These are phyloP conservation scores for Discostella stelligeroides DNA, from an alignment of 108 stramenopile genomes.

Conservation along the genomic window DNA sequence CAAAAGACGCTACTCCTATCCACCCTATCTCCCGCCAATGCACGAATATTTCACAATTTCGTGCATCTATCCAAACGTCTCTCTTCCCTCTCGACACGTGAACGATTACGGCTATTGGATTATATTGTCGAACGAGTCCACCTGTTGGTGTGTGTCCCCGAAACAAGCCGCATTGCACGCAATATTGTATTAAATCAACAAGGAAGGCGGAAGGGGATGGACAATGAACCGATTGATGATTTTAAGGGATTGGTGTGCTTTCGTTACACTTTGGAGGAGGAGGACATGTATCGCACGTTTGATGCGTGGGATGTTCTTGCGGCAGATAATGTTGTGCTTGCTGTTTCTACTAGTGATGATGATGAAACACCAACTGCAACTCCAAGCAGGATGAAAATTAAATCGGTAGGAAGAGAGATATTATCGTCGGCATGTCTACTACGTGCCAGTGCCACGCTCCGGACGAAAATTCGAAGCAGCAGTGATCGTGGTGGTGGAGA, in stretches of 20 bases:
- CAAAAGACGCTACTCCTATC: slow-evolving; percentile 24
- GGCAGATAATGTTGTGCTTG: slow-evolving; percentile 22
- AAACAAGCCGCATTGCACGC: slow-evolving; percentile 54
- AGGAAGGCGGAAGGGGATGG: slow-evolving; percentile 50
- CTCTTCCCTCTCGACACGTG: slow-evolving; percentile 24
- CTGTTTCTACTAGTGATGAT: not conserved
- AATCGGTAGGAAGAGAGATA: slow-evolving; percentile 48
- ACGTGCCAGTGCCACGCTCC: slow-evolving; percentile 48
- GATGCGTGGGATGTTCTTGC: slow-evolving; percentile 58
- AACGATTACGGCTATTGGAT: slow-evolving; percentile 51
- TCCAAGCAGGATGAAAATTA: not conserved
- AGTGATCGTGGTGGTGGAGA: slow-evolving; percentile 35
- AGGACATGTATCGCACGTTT: slow-evolving; percentile 61
- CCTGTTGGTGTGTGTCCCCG: slow-evolving; percentile 55
- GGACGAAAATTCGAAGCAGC: slow-evolving; percentile 50
- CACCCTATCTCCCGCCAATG: slow-evolving; percentile 29
- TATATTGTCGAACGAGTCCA: slow-evolving; percentile 57
- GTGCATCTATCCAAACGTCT: slow-evolving; percentile 35
- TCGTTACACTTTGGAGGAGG: slow-evolving; percentile 57
- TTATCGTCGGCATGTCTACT: slow-evolving; percentile 52
- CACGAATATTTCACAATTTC: slow-evolving; percentile 42
- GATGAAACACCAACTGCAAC: not conserved
- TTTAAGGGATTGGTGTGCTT: slow-evolving; percentile 68
- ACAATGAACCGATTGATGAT: slow-evolving; percentile 62
- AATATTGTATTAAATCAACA: slow-evolving; percentile 59